phyloP scores from a whole-genome alignment of 179 eudicot genomes.

The Kewa caespitosa region DNA sequence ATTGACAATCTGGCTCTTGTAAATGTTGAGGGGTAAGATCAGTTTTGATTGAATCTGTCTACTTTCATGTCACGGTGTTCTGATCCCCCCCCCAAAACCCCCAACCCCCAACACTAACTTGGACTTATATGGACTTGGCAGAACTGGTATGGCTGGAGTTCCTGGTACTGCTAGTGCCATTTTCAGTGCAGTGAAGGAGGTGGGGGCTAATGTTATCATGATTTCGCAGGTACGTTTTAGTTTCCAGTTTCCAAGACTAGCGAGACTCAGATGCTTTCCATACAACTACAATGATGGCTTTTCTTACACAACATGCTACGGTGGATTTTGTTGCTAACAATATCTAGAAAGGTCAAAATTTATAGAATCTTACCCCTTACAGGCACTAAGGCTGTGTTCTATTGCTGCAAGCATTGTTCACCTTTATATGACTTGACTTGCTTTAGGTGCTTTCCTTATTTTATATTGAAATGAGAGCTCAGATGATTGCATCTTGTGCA shows the following conservation, averaged over 20 bases:
- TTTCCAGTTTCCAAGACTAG: not conserved
- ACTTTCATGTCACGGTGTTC: not conserved
- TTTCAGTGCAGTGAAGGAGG: conserved; percentile 90
- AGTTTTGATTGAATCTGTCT: not conserved
- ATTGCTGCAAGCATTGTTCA: no score
- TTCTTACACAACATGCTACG: not conserved
- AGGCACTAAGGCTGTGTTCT: no score
- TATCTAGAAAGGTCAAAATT: no score
- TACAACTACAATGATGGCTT: not conserved
- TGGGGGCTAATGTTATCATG: conserved; percentile 98
- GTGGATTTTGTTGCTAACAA: not conserved
- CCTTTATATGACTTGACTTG: no score
- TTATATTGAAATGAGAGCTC: not conserved
- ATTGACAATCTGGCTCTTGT: conserved; percentile 94
- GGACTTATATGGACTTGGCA: conserved; percentile 32
- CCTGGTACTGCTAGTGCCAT: conserved; percentile 97
- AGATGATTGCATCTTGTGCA: conserved; percentile 33
- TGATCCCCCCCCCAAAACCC: conserved; percentile 8
- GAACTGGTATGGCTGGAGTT: conserved; percentile 99
- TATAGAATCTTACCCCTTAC: not conserved
- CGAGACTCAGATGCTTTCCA: conserved; percentile 5
- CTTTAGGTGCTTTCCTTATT: not conserved
- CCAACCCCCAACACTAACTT: no score
- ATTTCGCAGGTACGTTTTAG: conserved; percentile 77
- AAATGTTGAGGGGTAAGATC: conserved; percentile 96